Evolutionary conservation across 768 basidiomycete species (phyloP).

Genomic region (Mycena rosella): DNA sequence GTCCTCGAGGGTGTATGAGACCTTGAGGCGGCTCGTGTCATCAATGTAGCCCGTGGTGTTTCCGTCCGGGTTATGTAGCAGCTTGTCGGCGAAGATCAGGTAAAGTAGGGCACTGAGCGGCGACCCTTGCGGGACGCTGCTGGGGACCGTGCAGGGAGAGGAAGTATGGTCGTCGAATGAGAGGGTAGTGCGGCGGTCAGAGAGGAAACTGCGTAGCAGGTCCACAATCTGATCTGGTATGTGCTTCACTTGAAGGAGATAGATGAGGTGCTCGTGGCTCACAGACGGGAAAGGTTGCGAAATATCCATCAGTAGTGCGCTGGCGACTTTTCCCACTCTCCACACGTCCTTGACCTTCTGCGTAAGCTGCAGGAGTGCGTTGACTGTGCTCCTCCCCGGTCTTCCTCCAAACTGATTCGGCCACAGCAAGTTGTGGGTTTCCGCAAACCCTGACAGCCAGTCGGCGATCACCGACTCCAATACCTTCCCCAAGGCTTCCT

Average conservation of each 20-base stretch:
- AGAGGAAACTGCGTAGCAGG: conserved; percentile 13
- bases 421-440: not conserved
- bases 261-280: conserved; percentile 6
- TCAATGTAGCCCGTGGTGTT: conserved; percentile 2
- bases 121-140: conserved; percentile 23
- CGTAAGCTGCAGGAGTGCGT: conserved; percentile 1
- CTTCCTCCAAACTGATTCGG: conserved; percentile 12
- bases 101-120: conserved; percentile 20
- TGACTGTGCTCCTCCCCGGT: not conserved
- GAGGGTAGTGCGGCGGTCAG: conserved; percentile 8
- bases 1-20: not conserved
- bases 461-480: not conserved
- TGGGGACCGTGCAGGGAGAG: not conserved
- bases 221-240: not conserved
- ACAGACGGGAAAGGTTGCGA: conserved; percentile 16
- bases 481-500: conserved; percentile 3
- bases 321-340: not conserved
- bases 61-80: not conserved
- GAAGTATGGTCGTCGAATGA: conserved; percentile 17
- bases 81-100: conserved; percentile 10
- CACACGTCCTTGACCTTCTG: conserved; percentile 15
- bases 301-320: conserved; percentile 9
- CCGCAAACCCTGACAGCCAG: conserved; percentile 5
- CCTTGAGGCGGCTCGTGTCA: not conserved
- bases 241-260: not conserved